Conservation (phyloP, 2,329 filamentous ascomycete species). For the Cladosporium phlei region DNA sequence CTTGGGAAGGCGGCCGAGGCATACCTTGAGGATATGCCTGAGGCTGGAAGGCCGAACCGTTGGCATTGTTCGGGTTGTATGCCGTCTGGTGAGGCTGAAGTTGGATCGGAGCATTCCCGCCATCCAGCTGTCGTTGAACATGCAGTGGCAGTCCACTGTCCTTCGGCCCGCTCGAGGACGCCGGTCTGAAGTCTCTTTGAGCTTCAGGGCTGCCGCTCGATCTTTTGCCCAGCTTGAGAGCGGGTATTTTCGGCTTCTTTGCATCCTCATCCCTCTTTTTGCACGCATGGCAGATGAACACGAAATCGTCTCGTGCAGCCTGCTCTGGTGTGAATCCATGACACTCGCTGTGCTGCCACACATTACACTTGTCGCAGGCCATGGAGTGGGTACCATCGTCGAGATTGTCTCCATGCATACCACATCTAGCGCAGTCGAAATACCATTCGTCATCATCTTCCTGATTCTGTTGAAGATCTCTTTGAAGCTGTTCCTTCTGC, state of each 20-base stretch:
- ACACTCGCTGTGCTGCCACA: constrained; percentile 97
- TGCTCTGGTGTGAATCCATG: constrained; percentile 72
- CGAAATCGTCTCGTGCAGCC: constrained; percentile 80
- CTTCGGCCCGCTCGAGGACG: constrained; percentile 8
- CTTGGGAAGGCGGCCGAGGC: neutral
- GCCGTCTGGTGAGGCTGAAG: constrained; percentile 4
- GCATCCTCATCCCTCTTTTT: constrained; percentile 61
- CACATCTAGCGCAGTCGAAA: constrained; percentile 87
- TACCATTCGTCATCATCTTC: constrained; percentile 78
- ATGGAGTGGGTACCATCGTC: constrained; percentile 94
- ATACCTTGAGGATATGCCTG: neutral
- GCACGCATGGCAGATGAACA: constrained; percentile 79
- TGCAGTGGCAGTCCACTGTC: constrained; percentile 20
- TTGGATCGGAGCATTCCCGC: constrained; percentile 4
- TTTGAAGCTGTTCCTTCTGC: constrained; percentile 74
- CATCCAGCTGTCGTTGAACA: constrained; percentile 26
- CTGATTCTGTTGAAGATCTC: constrained; percentile 66
- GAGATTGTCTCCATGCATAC: constrained; percentile 77
- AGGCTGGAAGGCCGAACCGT: neutral
- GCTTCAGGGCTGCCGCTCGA: constrained; percentile 23
- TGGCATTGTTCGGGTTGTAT: neutral
- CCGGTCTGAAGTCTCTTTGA: constrained; percentile 15
- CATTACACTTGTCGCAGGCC: constrained; percentile 86
- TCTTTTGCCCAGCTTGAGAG: constrained; percentile 51
- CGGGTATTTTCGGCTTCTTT: constrained; percentile 57